phyloP scores from a whole-genome alignment of 2,329 filamentous ascomycete species.

The Talaromyces sp. region DNA sequence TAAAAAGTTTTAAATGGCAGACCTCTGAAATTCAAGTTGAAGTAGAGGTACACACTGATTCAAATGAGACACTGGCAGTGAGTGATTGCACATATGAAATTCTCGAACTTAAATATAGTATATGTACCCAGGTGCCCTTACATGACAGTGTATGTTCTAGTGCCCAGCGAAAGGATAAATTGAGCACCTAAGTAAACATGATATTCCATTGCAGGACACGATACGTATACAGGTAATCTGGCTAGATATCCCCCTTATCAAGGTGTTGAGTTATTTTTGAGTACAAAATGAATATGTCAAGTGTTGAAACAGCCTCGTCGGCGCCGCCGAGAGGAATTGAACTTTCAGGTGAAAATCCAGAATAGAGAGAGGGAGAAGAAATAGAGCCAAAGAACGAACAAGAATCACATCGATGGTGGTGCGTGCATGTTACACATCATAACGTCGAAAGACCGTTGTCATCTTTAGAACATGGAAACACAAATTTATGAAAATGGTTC shows the following conservation, averaged over 20 bases:
- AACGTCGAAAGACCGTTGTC: conserved; percentile 9
- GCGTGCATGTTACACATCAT: conserved; percentile 22
- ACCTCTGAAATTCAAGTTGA: too few relatives aligned
- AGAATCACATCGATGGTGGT: conserved; percentile 10
- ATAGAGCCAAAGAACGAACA: not conserved
- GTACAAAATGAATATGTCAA: conserved; percentile 21
- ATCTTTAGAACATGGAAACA: conserved; percentile 2
- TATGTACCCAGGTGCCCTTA: too few relatives aligned
- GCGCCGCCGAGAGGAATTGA: conserved; percentile 15
- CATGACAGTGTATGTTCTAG: not conserved
- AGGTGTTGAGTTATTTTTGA: conserved; percentile 7
- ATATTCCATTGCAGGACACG: conserved; percentile 6
- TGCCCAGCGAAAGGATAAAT: too few relatives aligned
- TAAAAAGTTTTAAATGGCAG: too few relatives aligned
- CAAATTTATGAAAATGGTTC: not conserved
- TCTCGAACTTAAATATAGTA: too few relatives aligned
- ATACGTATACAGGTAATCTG: conserved; percentile 8
- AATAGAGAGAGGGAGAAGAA: not conserved
- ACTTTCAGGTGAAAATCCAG: conserved; percentile 10
- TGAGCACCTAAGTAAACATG: not conserved
- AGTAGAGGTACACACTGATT: too few relatives aligned
- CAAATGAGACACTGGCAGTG: too few relatives aligned
- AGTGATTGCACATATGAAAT: too few relatives aligned
- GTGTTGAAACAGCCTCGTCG: conserved; percentile 31
- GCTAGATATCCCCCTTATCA: conserved; percentile 10